phyloP scores from a whole-genome alignment of 768 basidiomycete genomes.

The Boletales sp. region DNA sequence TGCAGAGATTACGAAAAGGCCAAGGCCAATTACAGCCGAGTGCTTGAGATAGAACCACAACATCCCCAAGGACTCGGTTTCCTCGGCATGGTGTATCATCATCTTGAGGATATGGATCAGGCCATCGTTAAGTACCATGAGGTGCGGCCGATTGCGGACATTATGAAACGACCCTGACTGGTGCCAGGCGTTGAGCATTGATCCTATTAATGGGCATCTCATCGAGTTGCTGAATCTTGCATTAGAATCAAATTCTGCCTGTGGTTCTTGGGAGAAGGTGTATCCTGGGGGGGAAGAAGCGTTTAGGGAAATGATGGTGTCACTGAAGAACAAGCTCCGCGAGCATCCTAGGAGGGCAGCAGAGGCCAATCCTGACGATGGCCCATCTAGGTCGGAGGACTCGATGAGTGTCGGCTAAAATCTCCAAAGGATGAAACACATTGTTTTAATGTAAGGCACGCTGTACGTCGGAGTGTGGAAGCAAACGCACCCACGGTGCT shows the following conservation, averaged over 20 bases:
- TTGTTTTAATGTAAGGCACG: constrained; percentile 21
- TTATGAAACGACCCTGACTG: constrained; percentile 2
- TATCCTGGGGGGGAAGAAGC: constrained; percentile 34
- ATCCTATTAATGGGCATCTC: constrained; percentile 78
- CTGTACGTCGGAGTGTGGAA: constrained; percentile 17
- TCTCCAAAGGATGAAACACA: constrained; percentile 13
- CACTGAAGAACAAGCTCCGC: constrained; percentile 27
- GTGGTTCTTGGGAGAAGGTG: constrained; percentile 31
- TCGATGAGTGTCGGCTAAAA: constrained; percentile 31
- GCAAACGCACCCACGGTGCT: constrained; percentile 19
- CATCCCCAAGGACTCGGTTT: constrained; percentile 79
- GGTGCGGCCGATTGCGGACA: constrained; percentile 41
- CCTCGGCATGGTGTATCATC: constrained; percentile 85
- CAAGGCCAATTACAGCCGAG: constrained; percentile 67
- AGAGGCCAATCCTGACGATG: constrained; percentile 14
- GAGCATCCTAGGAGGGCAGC: constrained; percentile 20
- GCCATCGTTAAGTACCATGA: constrained; percentile 93
- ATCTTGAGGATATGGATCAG: constrained; percentile 65
- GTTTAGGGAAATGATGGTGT: constrained; percentile 31
- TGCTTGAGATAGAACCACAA: constrained; percentile 84
- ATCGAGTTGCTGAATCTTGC: constrained; percentile 81
- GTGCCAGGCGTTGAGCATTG: constrained; percentile 67
- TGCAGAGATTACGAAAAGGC: constrained; percentile 59
- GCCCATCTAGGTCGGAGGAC: constrained; percentile 22
- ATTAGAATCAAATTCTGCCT: constrained; percentile 49